Base-by-base conservation (phyloP, 257 asterid genomes). In the Gentiana straminea region DNA sequence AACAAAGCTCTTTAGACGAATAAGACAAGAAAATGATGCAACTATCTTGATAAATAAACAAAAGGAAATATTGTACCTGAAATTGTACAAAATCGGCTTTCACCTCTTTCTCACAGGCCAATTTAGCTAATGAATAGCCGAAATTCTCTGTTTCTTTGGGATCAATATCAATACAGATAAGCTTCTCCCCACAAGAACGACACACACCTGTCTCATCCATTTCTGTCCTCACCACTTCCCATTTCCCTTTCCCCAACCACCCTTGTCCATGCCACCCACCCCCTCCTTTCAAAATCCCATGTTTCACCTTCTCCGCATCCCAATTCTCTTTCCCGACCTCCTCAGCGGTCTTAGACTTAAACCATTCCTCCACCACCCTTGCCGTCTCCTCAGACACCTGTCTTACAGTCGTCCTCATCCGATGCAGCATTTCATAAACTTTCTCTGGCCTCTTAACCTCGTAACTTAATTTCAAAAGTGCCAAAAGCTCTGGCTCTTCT, bases 201-300 rank as follows among this genome's bases (percentile, higher is more conserved):
- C 98, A 92, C 49, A 83, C 72, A 4, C 98, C 97, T 2, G 49
- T 56, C 55, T 76, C 78, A 49, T 73, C 69, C 77, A 92, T 80
- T 47, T 51, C 67, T 6, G 87, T 82, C 69, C 90, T 78, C 80
- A 60, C 75, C 67, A 92, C 94, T 58, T 71, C 79, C 98, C 97
- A 92, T 37, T 68, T 68, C 65, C 94, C 97, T 71, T 54, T 78
- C 51, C 98, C 95, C 78, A 92, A 68, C 98, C 98, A 92, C 50
- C 98, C 98, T 56, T 79, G 90, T 33, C 98, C 97, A 54, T 92
- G 98, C 98, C 98, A 92, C 61, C 98, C 98, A 48, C 98, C 98
- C 56, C 98, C 98, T 59, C 97, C 98, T 68, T 83, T 86, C 60
- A 75, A 59, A 64, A 75, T 65, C 60, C 89, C 97, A 71, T 69